Base-by-base conservation (phyloP, 768 basidiomycete species). In the Boletus patriciae region DNA sequence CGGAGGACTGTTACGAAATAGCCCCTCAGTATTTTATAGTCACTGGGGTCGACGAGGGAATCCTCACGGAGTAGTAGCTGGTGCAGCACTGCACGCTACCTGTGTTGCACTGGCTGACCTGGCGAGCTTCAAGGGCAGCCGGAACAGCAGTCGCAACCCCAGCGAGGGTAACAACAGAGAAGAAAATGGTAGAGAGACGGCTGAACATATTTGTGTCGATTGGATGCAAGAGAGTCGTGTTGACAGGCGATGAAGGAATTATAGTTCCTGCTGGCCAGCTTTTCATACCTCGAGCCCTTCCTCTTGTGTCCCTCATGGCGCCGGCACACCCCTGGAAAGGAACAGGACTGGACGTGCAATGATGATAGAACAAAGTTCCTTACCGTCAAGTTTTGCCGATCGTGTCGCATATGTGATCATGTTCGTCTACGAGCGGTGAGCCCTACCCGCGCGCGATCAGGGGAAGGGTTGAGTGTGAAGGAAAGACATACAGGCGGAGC, bases 41-140 rank as follows among this genome's bases (percentile, higher is more conserved):
- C 36, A 13, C 5, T 18, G 6, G 6, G 2, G 3, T 52, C 31
- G 4, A 16, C 27, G 21, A 52, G 16, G 36, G 4, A 11, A 40
- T 4, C 27, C 45, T 57, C 38, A 52, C 50, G 16, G 23, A 11
- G 11, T 8, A n/a, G 7, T 18, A 4, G 33, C 25, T 49, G 33
- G n/a, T 4, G 38, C 50, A 64, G 53, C 57, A 65, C 16, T 49
- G 44, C 25, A 77, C 46, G n/a, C 63, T 46, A 4, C 80, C 81
- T 29, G 76, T 73, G 64, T 73, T 73, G 68, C 81, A 82, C 18
- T 65, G 1, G 45, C 19, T 40, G 15, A 10, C 11, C 8, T 38
- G 34, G 34, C 34, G 34, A 36, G 34, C 34, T 12, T 49, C 46
- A 27, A 60, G 47, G 15, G 21, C 41, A 33, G 33, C 31, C 15